Evolutionary conservation across 2,329 filamentous ascomycete genomes (phyloP), one percentile per base, ranked within the genome.

Genomic region (Diaporthe helianthi): DNA sequence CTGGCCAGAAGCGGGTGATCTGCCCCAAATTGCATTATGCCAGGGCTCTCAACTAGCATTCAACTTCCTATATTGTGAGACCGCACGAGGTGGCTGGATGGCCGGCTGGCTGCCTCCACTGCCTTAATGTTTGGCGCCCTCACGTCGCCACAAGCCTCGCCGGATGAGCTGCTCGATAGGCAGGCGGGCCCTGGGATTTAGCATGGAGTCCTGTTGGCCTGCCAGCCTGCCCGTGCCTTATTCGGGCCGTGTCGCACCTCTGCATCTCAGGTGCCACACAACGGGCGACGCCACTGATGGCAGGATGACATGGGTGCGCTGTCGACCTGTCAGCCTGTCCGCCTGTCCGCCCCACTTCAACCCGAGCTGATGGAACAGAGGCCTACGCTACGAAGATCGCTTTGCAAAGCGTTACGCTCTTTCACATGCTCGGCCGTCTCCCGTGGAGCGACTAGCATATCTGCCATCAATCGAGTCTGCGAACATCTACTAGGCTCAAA

Each of bases 301-400:
- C 24, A 33, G 29, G 6, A 31, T 24, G 58, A 63, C 58, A 63
- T 63, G 58, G 58, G 29, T 33, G 9, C 26, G 58, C 58, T 63
- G 58, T 63, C 58, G 44, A 49, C 44, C 58, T 17, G 12, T 13
- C 31, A 33, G 31, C 31, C 31, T 8, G 31, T n/a, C 31, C 6
- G 31, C 31, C 31, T 10, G 8, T 33, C 8, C 36, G 58, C 58
- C 44, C 58, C 58, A 63, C 58, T 63, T 63, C 58, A 63, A 49
- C 58, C 58, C 58, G 44, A 63, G 44, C 58, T 63, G 58, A 49
- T 44, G 58, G 58, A 63, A 63, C 58, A 63, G 58, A 41, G 58
- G 58, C 58, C 15, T 19, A 15, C 15, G 47, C 33, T 49, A 63
- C n/a, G n/a, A n/a, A n/a, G 58, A 17, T 61, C 22, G 58, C 44